A percentile compares a stretch with the other conserved stretches of the same genome.
These are phyloP conservation scores for Zalaria obscura DNA, from an alignment of 2,329 filamentous ascomycete species.

Conservation along the genomic window DNA sequence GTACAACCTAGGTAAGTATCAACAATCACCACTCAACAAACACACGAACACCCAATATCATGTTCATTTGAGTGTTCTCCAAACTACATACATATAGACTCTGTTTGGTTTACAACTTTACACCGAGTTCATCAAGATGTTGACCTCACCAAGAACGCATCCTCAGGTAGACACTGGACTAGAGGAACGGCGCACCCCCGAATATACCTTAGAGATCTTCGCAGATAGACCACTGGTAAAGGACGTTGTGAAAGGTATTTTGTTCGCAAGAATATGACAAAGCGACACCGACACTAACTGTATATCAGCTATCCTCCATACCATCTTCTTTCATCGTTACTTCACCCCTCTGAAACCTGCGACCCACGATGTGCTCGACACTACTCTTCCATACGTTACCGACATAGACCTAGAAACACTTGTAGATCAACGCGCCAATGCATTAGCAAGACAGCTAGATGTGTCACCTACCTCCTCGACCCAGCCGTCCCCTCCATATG, in stretches of 20 bases:
- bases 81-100: too few species aligned
- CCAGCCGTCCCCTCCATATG: constrained; percentile 6
- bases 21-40: too few species aligned
- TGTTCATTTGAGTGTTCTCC: too few species aligned
- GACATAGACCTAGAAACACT: constrained; percentile 85
- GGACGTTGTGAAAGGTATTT: constrained; percentile 71
- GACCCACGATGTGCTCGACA: constrained; percentile 78
- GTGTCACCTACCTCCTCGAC: constrained; percentile 13
- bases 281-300: constrained; percentile 91
- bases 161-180: constrained; percentile 16
- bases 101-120: too few species aligned
- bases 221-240: constrained; percentile 79
- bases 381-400: constrained; percentile 78
- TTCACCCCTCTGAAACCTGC: constrained; percentile 74
- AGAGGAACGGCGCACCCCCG: constrained; percentile 57
- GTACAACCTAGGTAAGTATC: too few species aligned
- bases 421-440: constrained; percentile 73
- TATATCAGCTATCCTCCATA: constrained; percentile 68
- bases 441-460: constrained; percentile 65
- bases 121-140: not conserved
- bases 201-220: constrained; percentile 89
- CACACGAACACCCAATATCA: too few species aligned
- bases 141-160: not conserved
- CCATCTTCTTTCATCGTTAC: constrained; percentile 98
- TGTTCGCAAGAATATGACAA: constrained; percentile 79